Evolutionary conservation across 2,329 filamentous ascomycete genomes (phyloP), one percentile per base, ranked within the genome.

Genomic region (Metarhizium brunneum): DNA sequence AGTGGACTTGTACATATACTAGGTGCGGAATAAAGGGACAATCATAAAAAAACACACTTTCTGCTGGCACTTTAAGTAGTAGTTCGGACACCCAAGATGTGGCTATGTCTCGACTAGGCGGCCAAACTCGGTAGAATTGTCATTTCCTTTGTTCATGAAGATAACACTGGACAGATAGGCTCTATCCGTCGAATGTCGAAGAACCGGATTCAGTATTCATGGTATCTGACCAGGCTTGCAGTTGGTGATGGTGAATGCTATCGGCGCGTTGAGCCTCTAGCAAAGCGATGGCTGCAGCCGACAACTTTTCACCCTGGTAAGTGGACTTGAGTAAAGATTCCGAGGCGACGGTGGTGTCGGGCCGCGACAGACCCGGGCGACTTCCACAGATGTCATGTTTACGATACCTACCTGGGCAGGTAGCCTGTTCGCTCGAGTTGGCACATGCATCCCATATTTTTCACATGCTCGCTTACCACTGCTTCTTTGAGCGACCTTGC

Each of bases 1-100:
- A 32, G 30, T 8, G 48, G 30, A 64, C 60, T 64, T 58, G 71
- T 73, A 72, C 59, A 73, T 71, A 71, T 65, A 59, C 47, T 50
- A 36, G 48, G 38, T 30, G 55, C 30, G 49, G 50, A 60, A 57
- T 55, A 40, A 32, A 53, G 43, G 36, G 16, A 54, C 51, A 25
- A 11, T 36, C 52, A 49, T 47, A 25, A 54, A 55, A 30, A 18
- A 29, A 38, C 18, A 6, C 16, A 18, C 11, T 43, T 49, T 50
- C 14, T 48, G 13, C 11, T 18, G 50, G 36, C 30, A 36, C 4
- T 50, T 6, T 11, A 14, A 42, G 16, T 16, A 38, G 43, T 30
- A 38, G 38, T 18, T 45, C 7, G 8, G 14, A 50, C 13, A 32
- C 8, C 20, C 6, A 11, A 14, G 18, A 10, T n/a, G 13, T 35